A percentile compares a stretch with the other conserved stretches of the same genome.
phyloP scores from a whole-genome alignment of 176 grass and related monocot genomes.

The Oryza meyeriana region DNA sequence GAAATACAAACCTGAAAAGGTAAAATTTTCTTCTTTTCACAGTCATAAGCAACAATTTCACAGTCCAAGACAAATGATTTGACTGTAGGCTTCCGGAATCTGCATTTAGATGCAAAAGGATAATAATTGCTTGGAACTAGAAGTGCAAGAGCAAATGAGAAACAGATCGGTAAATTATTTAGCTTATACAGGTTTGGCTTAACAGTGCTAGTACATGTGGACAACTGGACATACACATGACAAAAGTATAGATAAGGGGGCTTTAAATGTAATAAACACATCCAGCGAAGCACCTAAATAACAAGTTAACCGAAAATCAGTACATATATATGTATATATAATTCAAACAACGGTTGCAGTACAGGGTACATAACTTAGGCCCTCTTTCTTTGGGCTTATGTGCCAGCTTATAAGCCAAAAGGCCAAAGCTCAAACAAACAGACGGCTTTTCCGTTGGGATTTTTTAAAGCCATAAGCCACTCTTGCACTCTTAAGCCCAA shows the following conservation, averaged over 20 bases:
- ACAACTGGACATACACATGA: background rate
- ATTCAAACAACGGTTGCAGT: background rate
- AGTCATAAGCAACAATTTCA: constrained; percentile 94
- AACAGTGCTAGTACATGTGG: background rate
- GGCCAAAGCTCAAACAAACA: too few relatives aligned
- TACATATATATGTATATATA: background rate
- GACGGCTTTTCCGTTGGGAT: too few relatives aligned
- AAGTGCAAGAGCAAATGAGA: constrained; percentile 8
- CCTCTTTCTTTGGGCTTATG: too few relatives aligned
- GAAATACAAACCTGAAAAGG: constrained; percentile 88
- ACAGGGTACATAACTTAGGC: background rate
- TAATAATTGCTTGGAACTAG: constrained; percentile 18
- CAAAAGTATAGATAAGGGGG: background rate
- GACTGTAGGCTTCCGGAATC: constrained; percentile 77
- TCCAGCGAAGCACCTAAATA: background rate
- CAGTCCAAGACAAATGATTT: constrained; percentile 97
- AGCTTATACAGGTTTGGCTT: constrained; percentile 1
- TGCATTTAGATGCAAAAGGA: constrained; percentile 46
- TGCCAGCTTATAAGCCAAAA: too few relatives aligned
- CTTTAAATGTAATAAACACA: background rate
- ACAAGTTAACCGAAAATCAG: background rate
- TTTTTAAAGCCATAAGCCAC: too few relatives aligned
- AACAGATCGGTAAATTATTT: background rate
- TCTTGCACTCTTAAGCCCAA: too few relatives aligned
- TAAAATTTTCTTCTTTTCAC: constrained; percentile 82